phyloP scores from a whole-genome alignment of 805 yeast genomes.

The Zygosaccharomyces lentus region DNA sequence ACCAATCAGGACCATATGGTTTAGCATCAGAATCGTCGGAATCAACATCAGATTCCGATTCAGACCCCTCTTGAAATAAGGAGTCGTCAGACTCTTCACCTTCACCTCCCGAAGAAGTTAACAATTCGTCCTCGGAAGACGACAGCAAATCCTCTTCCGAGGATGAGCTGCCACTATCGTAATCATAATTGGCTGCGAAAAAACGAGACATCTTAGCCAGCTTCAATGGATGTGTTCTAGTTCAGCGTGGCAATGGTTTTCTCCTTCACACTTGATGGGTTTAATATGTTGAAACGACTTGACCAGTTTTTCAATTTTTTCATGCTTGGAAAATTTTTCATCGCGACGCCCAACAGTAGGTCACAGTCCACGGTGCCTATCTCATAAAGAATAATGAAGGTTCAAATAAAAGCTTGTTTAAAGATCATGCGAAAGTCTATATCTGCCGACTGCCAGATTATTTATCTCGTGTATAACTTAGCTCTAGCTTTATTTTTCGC shows the following conservation, averaged over 20 bases:
- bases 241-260: conserved; percentile 3
- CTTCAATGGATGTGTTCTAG: background rate
- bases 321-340: conserved; percentile 14
- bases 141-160: conserved; percentile 44
- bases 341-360: conserved; percentile 10
- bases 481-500: background rate
- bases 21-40: conserved; percentile 42
- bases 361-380: background rate
- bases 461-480: too few species aligned
- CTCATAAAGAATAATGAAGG: background rate
- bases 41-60: conserved; percentile 39
- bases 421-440: background rate
- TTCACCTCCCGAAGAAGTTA: conserved; percentile 25
- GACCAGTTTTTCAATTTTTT: conserved; percentile 2
- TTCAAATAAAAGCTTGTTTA: background rate
- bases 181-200: conserved; percentile 56
- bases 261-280: background rate
- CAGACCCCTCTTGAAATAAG: conserved; percentile 36
- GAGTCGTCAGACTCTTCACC: conserved; percentile 37
- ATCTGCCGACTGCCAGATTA: background rate
- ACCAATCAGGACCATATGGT: conserved; percentile 44
- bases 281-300: background rate
- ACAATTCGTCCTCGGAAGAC: conserved; percentile 39
- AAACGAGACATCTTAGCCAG: conserved; percentile 73
- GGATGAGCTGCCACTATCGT: conserved; percentile 43